A percentile compares a stretch with the other conserved stretches of the same genome.
phyloP scores from a whole-genome alignment of 495 filamentous ascomycete species.

The Penicillium egyptiacum region DNA sequence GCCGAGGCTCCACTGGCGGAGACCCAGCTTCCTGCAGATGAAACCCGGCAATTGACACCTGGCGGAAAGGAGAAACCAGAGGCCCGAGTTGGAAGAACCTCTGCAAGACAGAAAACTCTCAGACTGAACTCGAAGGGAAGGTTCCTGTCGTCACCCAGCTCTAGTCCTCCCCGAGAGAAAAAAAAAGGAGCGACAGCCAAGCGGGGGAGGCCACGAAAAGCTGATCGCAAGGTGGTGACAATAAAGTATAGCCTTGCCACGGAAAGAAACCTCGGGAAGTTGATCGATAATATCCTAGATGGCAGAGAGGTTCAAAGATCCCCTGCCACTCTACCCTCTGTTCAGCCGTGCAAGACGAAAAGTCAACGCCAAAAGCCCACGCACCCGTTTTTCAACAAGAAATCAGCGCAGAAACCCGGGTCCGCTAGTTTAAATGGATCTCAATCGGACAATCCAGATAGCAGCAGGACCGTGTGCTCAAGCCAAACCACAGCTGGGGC shows the following conservation, averaged over 20 bases:
- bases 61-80: conserved; percentile 1
- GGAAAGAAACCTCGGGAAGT: conserved; percentile 36
- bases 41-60: background rate
- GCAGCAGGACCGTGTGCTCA: conserved; percentile 5
- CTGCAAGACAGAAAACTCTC: conserved; percentile 45
- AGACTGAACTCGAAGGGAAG: conserved; percentile 58
- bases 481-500: conserved; percentile 19
- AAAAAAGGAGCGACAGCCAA: conserved; percentile 24
- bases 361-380: conserved; percentile 56
- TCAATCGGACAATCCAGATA: background rate
- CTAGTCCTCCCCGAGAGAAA: conserved; percentile 23
- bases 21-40: background rate
- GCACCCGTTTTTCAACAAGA: conserved; percentile 77
- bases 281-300: conserved; percentile 53
- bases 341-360: conserved; percentile 20
- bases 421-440: background rate
- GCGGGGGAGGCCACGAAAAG: conserved; percentile 25
- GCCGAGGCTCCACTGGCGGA: conserved; percentile 5
- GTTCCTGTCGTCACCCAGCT: conserved; percentile 51
- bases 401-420: conserved; percentile 22
- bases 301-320: conserved; percentile 19
- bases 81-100: background rate
- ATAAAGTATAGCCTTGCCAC: conserved; percentile 45
- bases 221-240: conserved; percentile 35
- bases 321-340: background rate